phyloP scores from a whole-genome alignment of 1,284 basidiomycete genomes.

The Apiotrichum gamsii region DNA sequence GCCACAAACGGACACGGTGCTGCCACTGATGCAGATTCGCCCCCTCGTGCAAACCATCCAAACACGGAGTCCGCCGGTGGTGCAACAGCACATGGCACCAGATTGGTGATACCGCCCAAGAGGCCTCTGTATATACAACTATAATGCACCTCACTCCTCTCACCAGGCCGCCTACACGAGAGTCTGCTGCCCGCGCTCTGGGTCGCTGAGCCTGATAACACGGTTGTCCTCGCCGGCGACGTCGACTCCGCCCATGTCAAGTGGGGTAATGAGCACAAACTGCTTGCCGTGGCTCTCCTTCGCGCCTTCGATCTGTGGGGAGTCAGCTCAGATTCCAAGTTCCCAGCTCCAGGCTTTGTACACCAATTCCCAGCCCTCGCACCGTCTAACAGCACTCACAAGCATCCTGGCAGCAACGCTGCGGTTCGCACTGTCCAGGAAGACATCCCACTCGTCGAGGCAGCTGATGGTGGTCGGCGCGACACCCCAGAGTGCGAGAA shows the following conservation, averaged over 20 bases:
- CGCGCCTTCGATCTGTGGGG: constrained; percentile 69
- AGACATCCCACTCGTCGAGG: constrained; percentile 84
- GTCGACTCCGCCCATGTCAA: constrained; percentile 42
- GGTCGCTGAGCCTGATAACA: constrained; percentile 39
- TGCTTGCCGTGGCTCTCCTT: constrained; percentile 77
- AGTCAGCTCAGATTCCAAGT: constrained; percentile 1
- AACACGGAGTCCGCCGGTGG: too few species aligned
- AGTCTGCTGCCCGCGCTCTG: constrained; percentile 31
- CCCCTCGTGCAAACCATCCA: too few species aligned
- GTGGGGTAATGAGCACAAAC: constrained; percentile 83
- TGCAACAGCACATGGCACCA: too few species aligned
- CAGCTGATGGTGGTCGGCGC: constrained; percentile 91
- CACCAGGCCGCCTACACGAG: too few species aligned
- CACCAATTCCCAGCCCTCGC: background rate
- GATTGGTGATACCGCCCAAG: too few species aligned
- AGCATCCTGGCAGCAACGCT: constrained; percentile 88
- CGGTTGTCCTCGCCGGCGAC: constrained; percentile 26
- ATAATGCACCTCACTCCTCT: too few species aligned
- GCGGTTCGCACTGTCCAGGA: constrained; percentile 91
- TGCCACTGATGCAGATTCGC: too few species aligned
- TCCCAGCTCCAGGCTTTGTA: too few species aligned
- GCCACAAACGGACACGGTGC: too few species aligned
- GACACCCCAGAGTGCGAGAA: constrained; percentile 91
- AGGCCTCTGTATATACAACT: too few species aligned
- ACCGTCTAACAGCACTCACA: too few species aligned